Base-by-base conservation (phyloP, 2,329 filamentous ascomycete species). In the Incumbomyces delicatus region DNA sequence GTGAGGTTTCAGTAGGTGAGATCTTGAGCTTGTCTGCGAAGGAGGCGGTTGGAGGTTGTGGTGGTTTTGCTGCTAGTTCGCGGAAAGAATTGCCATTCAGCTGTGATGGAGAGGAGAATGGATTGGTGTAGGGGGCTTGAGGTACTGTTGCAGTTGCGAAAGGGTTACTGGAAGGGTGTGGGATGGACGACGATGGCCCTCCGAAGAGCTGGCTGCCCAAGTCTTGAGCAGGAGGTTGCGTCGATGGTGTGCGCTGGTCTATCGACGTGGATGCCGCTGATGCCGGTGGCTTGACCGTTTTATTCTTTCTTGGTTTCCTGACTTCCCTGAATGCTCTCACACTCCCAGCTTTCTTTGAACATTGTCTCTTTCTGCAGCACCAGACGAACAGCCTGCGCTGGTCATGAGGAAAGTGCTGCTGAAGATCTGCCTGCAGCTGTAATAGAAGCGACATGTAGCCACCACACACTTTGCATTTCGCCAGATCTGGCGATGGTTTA, bases 321-420 rank as follows among this genome's bases (percentile, higher is more conserved):
- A 86, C 73, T 2, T 81, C 85, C 49, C 90, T 74, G 34, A 95
- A 61, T 1, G 76, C 85, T 22, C 89, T 77, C 48, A 95, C 75
- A 61, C 85, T 90, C 1, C 92, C 92, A 16, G 82, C 76, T 59
- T 87, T 90, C 53, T 89, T 76, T 58, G 85, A 78, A 62, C 92
- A 98, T 10, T 78, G 72, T 63, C 85, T 86, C 54, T 78, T 76
- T 49, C 80, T 77, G 65, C 92, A 98, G 14, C 78, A 78, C 63
- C 94, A 88, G 11, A 98, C 73, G 60, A 95, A 96, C 14, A 98
- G 63, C 51, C 90, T 79, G 56, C 92, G 76, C 60, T 95, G 87
- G 65, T 96, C 87, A 47, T 82, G 80, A 1, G 88, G 85, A 60
- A 95, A 95, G 41, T 80, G 76, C 46, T 90, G 84, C 12, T 88